These are phyloP conservation scores for Vicia faba DNA, from an alignment of 306 rosid species.

Conservation along the genomic window DNA sequence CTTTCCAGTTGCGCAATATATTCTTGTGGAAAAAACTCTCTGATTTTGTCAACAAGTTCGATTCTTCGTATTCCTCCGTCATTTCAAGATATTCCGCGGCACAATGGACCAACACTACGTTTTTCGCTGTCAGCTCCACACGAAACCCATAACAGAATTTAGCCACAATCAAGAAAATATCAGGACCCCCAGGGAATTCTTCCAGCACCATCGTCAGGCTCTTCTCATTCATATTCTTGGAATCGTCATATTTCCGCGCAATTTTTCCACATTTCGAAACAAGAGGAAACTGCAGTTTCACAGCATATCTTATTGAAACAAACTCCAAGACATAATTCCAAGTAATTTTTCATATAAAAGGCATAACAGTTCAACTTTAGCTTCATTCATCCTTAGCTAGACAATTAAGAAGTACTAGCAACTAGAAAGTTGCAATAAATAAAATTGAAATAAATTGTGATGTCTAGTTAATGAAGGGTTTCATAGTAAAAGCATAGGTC, in stretches of 20 bases:
- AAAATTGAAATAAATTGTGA: background rate
- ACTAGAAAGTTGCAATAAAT: background rate
- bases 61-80: constrained; percentile 87
- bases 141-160: constrained; percentile 82
- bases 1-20: constrained; percentile 83
- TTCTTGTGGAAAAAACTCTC: constrained; percentile 74
- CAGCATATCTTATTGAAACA: constrained; percentile 29
- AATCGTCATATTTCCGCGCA: constrained; percentile 58
- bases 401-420: background rate
- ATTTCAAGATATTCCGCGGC: constrained; percentile 88
- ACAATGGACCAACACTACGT: constrained; percentile 63
- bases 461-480: background rate
- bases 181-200: constrained; percentile 87
- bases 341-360: constrained; percentile 34
- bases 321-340: constrained; percentile 33
- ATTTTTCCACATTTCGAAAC: constrained; percentile 82
- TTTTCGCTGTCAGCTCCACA: constrained; percentile 74
- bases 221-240: constrained; percentile 43
- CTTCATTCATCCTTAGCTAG: background rate
- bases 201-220: constrained; percentile 54
- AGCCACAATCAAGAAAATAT: constrained; percentile 63
- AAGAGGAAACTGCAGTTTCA: constrained; percentile 87
- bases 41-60: constrained; percentile 68
- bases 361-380: constrained; percentile 15
- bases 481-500: constrained; percentile 9